A percentile compares a stretch with the other conserved stretches of the same genome.
Evolutionary conservation across 2,329 filamentous ascomycete genomes (phyloP).

Genomic region (Elsinoe ampelina): DNA sequence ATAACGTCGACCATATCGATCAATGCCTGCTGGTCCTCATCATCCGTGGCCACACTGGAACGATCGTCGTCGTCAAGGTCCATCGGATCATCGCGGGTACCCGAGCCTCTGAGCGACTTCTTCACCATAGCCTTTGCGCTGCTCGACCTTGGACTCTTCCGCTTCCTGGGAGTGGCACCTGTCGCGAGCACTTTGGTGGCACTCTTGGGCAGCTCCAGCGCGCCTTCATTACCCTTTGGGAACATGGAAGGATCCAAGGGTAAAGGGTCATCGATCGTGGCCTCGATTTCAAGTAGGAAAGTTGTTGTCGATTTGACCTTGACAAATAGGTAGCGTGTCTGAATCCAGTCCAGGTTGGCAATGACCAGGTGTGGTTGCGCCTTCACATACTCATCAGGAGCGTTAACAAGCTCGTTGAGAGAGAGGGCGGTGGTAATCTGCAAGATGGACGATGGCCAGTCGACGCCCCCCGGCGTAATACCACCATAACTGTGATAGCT

Average conservation of each 20-base stretch:
- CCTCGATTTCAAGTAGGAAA: constrained; percentile 14
- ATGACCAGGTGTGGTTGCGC: constrained; percentile 59
- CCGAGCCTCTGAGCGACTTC: constrained; percentile 21
- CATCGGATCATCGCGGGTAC: constrained; percentile 26
- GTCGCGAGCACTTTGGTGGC: constrained; percentile 37
- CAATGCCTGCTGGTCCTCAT: constrained; percentile 40
- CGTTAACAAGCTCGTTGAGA: constrained; percentile 79
- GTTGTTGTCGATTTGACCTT: constrained; percentile 21
- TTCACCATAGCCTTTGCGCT: constrained; percentile 20
- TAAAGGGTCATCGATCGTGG: constrained; percentile 19
- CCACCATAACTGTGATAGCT: neutral
- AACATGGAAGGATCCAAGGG: constrained; percentile 35
- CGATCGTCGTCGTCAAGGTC: constrained; percentile 14
- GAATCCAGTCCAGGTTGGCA: constrained; percentile 71
- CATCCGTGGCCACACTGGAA: constrained; percentile 41
- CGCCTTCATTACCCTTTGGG: constrained; percentile 32
- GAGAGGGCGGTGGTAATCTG: constrained; percentile 53
- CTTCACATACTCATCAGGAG: constrained; percentile 51
- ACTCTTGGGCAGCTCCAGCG: constrained; percentile 44
- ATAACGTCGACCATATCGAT: constrained; percentile 15
- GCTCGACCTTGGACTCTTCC: constrained; percentile 12
- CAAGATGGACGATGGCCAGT: constrained; percentile 61
- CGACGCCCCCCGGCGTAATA: neutral
- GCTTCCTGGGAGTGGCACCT: constrained; percentile 6
- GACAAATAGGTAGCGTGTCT: constrained; percentile 76